These are phyloP conservation scores for Geum urbanum DNA, from an alignment of 306 rosid species.

Conservation along the genomic window DNA sequence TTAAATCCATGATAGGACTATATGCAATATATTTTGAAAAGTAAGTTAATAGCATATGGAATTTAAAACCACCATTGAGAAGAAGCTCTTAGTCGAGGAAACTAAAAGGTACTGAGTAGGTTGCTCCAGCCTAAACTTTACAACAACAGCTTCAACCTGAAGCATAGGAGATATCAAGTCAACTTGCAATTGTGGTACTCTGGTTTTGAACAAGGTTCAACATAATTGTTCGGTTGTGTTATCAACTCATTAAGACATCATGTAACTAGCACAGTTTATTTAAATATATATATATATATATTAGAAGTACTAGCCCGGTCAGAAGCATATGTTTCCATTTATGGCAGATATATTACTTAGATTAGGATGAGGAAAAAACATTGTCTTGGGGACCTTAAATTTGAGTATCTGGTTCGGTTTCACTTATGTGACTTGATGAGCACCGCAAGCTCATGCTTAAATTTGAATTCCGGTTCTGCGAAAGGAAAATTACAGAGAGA, in stretches of 20 bases:
- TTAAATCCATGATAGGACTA: background rate
- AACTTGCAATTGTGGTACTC: background rate
- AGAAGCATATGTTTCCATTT: slow-evolving; percentile 4
- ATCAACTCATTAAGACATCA: background rate
- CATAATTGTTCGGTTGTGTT: background rate
- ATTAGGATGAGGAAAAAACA: slow-evolving; percentile 90
- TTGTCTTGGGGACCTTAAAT: slow-evolving; percentile 60
- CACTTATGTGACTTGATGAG: too few relatives aligned
- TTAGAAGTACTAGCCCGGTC: background rate
- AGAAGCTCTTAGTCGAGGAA: slow-evolving; percentile 79
- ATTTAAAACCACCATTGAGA: slow-evolving; percentile 58
- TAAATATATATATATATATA: too few relatives aligned
- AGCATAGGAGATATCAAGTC: slow-evolving; percentile 27
- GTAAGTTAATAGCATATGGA: background rate
- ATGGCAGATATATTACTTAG: slow-evolving; percentile 42
- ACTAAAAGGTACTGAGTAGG: slow-evolving; percentile 57
- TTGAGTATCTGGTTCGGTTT: too few relatives aligned
- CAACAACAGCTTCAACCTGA: slow-evolving; percentile 93
- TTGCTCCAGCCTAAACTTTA: slow-evolving; percentile 71
- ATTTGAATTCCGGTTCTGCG: slow-evolving; percentile 70
- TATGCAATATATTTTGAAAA: background rate
- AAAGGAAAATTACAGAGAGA: slow-evolving; percentile 27
- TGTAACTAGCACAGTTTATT: too few relatives aligned
- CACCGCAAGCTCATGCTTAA: too few relatives aligned
- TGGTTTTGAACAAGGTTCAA: background rate